Base-by-base conservation (phyloP, 179 eudicot species). In the Beta lomatogona region DNA sequence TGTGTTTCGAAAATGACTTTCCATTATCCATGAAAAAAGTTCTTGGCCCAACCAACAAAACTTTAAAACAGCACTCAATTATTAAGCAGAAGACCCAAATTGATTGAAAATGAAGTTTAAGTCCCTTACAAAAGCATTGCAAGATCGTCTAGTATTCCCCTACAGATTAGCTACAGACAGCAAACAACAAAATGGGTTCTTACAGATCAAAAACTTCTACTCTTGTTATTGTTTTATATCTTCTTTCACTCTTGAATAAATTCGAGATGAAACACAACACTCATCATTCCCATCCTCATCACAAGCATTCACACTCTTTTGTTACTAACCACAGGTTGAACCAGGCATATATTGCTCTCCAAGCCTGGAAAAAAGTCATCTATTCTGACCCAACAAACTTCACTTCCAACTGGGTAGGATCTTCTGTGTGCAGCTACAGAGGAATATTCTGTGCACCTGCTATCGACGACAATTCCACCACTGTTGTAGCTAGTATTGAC, bases 371-470 rank as follows among this genome's bases (percentile, higher is more conserved):
- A 76, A 66, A 61, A 11, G 83, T 82, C 1, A 86, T 86, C 59
- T 80, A 83, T 68, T 86, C 88, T 8, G 88, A 86, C 81, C 88
- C 88, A 5, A 81, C 81, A 72, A 86, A 86, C 79, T 78, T 71
- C 82, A 86, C 88, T 2, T 66, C 83, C 16, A 82, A 83, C 68
- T 86, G 88, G 88, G 81, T 84, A 10, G 88, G 88, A 21, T 25
- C 69, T 12, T 77, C 86, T n/a, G 85, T 86, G 1, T 86, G 88
- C 71, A 79, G 72, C 76, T 86, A 86, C 78, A 81, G 77, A 13
- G 88, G 88, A 6, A 59, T 86, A 25, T 86, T 28, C 44, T 86
- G 88, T 50, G 83, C 85, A 64, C 77, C 85, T 21, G 72, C 88
- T 5, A n/a, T 79, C 22, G 79, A 86, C 45, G 79, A 86, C 70